Conservation (phyloP, 345 rosid genomes). For the Eucalyptus erythrocorys region DNA sequence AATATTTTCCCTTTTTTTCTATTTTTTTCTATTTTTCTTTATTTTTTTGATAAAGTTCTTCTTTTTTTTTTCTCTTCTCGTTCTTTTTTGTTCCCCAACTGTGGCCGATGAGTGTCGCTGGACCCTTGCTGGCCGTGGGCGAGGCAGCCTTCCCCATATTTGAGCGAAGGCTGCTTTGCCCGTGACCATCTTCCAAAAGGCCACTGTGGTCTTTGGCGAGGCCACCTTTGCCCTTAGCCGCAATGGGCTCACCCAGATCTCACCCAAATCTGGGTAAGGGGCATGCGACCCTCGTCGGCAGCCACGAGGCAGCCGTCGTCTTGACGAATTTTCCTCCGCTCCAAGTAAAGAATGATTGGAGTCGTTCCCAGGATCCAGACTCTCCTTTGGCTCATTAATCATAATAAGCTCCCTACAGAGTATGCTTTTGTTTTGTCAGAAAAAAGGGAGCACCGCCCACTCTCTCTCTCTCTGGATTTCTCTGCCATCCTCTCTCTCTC, state of each 20-base stretch:
- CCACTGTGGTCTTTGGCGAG: background rate
- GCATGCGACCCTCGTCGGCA: no score
- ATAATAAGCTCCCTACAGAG: background rate
- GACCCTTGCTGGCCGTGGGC: background rate
- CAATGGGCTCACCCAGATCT: background rate
- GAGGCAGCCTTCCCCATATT: background rate
- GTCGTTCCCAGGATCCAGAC: background rate
- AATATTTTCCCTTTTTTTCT: no score
- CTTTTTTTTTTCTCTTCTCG: no score
- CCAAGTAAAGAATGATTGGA: background rate
- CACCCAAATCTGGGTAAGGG: no score
- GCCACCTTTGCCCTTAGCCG: background rate
- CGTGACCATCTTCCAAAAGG: background rate
- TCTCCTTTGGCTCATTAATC: background rate
- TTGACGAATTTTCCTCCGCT: background rate
- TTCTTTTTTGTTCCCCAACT: fast-evolving
- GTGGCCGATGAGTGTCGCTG: background rate
- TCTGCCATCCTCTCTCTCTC: no score
- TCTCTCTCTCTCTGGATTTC: no score
- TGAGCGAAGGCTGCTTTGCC: background rate
- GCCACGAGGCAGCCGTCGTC: no score
- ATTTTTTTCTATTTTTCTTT: no score
- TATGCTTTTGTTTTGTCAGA: background rate
- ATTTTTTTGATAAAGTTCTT: no score
- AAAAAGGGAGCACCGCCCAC: no score